Percentiles rank a stretch among this genome's conserved stretches.
These are phyloP conservation scores for Umbelopsis vinacea DNA, from an alignment of 192 early-diverging fungal genomes.

Conservation along the genomic window DNA sequence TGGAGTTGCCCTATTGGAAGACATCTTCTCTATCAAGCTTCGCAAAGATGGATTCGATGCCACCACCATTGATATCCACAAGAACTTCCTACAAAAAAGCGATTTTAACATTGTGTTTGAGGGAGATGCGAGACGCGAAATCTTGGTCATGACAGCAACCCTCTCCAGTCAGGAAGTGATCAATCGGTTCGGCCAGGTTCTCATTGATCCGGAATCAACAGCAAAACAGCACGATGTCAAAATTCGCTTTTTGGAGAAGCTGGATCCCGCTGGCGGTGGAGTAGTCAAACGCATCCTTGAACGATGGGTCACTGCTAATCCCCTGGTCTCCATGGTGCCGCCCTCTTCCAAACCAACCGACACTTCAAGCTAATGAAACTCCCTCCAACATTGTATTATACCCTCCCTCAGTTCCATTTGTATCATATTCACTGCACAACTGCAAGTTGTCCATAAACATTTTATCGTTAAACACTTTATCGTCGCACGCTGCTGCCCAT, in stretches of 20 bases:
- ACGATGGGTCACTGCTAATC: slow-evolving; percentile 33
- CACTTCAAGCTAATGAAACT: too few relatives aligned
- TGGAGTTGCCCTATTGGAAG: slow-evolving; percentile 37
- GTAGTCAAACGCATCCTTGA: slow-evolving; percentile 41
- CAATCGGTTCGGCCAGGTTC: slow-evolving; percentile 12
- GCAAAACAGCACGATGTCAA: slow-evolving; percentile 16
- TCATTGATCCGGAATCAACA: slow-evolving; percentile 1
- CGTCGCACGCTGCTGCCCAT: too few relatives aligned
- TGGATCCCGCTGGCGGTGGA: slow-evolving; percentile 39
- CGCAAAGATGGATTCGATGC: slow-evolving; percentile 25
- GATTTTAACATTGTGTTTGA: slow-evolving; percentile 28
- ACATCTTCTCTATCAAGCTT: slow-evolving; percentile 33
- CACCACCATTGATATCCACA: slow-evolving; percentile 31
- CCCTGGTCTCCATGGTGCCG: neutral
- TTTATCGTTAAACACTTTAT: too few relatives aligned
- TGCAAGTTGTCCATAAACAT: too few relatives aligned
- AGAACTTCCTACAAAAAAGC: slow-evolving; percentile 23
- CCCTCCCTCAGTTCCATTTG: neutral
- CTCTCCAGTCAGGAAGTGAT: neutral
- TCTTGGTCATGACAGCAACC: slow-evolving; percentile 34
- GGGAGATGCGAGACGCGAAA: slow-evolving; percentile 26
- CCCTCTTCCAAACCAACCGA: neutral
- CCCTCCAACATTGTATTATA: too few relatives aligned
- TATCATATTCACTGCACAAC: neutral
- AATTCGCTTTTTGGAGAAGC: slow-evolving; percentile 43